A percentile compares a stretch with the other conserved stretches of the same genome.
phyloP scores from a whole-genome alignment of 2,329 filamentous ascomycete species.

The Bretziella fagacearum region DNA sequence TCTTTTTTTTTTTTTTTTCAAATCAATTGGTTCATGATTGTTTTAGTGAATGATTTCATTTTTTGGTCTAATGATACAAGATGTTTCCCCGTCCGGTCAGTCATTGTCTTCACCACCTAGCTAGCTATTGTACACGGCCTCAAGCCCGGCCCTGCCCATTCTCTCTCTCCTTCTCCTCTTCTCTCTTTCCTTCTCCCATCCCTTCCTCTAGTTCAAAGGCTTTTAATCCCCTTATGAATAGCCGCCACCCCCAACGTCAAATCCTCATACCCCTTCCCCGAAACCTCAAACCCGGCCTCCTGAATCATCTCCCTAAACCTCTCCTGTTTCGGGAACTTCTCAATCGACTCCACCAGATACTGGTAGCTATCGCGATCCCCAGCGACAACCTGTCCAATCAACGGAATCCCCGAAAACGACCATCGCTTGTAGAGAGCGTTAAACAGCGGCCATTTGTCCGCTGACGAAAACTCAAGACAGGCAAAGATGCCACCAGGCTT shows the following conservation, averaged over 20 bases:
- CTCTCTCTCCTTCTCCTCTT: not conserved
- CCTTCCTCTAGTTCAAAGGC: conserved; percentile 26
- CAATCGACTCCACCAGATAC: conserved; percentile 96
- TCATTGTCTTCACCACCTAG: too few relatives aligned
- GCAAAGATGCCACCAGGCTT: conserved; percentile 93
- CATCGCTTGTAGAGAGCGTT: conserved; percentile 84
- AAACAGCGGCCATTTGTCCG: conserved; percentile 57
- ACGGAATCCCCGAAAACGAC: conserved; percentile 84
- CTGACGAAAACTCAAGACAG: conserved; percentile 85
- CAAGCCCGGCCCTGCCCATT: too few relatives aligned
- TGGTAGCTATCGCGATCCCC: conserved; percentile 93
- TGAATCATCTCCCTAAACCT: conserved; percentile 72
- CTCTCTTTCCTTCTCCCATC: not conserved
- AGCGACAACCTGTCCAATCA: conserved; percentile 90
- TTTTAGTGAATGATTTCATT: too few relatives aligned
- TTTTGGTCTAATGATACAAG: too few relatives aligned
- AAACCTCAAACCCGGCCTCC: conserved; percentile 70
- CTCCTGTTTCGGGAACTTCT: conserved; percentile 72
- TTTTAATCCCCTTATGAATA: conserved; percentile 96
- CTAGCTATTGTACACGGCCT: too few relatives aligned
- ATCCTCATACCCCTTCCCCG: conserved; percentile 72
- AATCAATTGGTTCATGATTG: too few relatives aligned
- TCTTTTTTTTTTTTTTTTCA: too few relatives aligned
- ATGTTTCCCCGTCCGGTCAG: too few relatives aligned
- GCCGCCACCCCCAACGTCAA: conserved; percentile 84